Evolutionary conservation across 192 early-diverging fungal species (phyloP), one percentile per base, ranked within the genome.

Genomic region (Backusella circina): DNA sequence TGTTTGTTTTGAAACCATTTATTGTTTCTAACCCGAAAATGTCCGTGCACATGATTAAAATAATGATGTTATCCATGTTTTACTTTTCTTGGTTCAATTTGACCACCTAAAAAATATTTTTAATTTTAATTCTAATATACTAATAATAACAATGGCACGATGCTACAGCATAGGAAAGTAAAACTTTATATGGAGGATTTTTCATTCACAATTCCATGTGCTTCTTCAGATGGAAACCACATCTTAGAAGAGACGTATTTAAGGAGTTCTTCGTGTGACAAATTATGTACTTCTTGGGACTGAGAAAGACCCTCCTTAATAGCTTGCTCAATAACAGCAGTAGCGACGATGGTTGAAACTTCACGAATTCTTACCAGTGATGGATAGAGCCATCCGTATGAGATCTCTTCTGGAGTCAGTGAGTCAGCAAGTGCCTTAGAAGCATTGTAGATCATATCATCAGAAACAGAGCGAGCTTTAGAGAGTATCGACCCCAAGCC

Each of bases 401-500:
- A 77, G 0, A 67, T 87, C 84, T 99, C 97, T 50, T 95, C 88
- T 1, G 73, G 32, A 3, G 87, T 93, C 57, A 99, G 80, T 21
- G 92, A 88, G 51, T 91, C 84, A n/a, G 95, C 88, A 30, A 97
- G 90, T 28, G 95, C 88, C 47, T 88, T 90, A 41, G 97, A 88
- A 54, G 93, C 87, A 67, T 84, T 83, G 80, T 93, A 96, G 50
- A 99, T 91, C 91, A 97, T 88, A 72, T 82, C 81, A 80, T 98
- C 93, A 47, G 93, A 90, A 75, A 98, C 92, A 41, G 67, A 69
- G 30, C 66, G 75, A 26, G 96, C 88, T 70, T 89, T 84, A 65
- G 93, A 90, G 57, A 97, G 84, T 67, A 90, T 86, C 54, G 93
- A 87, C 64, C 97, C 97, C 16, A 97, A 86, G 32, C 97, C 97